These are phyloP conservation scores for Mortierella alpina DNA, from an alignment of 192 early-diverging fungal genomes.

Conservation along the genomic window DNA sequence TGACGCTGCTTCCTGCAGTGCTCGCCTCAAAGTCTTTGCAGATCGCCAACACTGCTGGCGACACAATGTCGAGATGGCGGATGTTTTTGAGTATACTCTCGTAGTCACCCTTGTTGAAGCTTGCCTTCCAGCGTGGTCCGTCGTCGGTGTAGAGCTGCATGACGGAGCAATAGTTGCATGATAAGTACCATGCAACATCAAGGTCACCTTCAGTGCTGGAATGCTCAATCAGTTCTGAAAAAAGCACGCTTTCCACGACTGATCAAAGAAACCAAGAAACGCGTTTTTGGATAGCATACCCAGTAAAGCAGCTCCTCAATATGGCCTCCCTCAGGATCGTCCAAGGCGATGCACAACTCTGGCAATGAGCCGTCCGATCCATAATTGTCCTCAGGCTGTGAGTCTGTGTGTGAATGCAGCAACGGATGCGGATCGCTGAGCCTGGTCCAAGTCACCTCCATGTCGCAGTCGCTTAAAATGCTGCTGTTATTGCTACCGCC, in stretches of 20 bases:
- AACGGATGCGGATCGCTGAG: no score
- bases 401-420: background rate
- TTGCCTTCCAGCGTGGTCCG: background rate
- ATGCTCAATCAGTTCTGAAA: no score
- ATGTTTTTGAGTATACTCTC: slow-evolving; percentile 12
- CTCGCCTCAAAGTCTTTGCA: slow-evolving; percentile 11
- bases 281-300: slow-evolving; percentile 6
- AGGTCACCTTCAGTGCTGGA: background rate
- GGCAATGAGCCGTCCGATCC: background rate
- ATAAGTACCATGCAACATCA: background rate
- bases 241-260: no score
- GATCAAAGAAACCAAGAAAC: background rate
- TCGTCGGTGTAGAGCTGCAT: slow-evolving; percentile 24
- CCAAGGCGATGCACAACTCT: background rate
- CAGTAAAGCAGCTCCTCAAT: slow-evolving; percentile 24
- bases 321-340: background rate
- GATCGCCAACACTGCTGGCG: slow-evolving; percentile 6
- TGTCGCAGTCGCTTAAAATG: no score
- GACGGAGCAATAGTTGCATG: background rate
- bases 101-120: slow-evolving; percentile 20
- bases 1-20: background rate
- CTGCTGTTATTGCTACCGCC: no score
- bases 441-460: no score
- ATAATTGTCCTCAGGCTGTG: background rate
- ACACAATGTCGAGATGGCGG: slow-evolving; percentile 7